phyloP scores from a whole-genome alignment of 768 basidiomycete genomes.

The Rhodotorula sphaerocarpa region DNA sequence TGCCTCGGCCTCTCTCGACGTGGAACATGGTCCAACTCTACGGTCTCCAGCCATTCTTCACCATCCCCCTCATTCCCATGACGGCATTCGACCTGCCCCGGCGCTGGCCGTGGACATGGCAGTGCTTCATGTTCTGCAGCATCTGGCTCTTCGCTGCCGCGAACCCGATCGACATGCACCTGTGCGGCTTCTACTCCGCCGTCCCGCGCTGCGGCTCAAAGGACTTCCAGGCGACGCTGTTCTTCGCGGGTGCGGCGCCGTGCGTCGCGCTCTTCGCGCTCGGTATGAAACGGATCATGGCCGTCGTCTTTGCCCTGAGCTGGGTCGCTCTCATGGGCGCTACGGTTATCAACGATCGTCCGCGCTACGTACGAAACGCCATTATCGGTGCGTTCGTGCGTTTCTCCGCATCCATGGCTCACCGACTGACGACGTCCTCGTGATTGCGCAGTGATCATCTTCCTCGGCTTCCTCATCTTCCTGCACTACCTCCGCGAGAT shows the following conservation, averaged over 20 bases:
- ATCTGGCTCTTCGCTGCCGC: constrained; percentile 9
- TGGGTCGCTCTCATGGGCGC: constrained; percentile 41
- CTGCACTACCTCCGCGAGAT: constrained; percentile 49
- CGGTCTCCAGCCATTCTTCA: constrained; percentile 52
- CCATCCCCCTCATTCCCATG: constrained; percentile 57
- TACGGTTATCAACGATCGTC: constrained; percentile 38
- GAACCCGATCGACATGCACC: constrained; percentile 34
- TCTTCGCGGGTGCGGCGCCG: constrained; percentile 41
- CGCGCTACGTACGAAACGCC: constrained; percentile 47
- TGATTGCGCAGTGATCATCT: constrained; percentile 59
- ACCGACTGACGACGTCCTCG: no score
- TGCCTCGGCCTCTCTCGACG: constrained; percentile 44
- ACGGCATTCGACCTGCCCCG: constrained; percentile 67
- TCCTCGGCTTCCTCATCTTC: constrained; percentile 71
- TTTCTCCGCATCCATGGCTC: no score
- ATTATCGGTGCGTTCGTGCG: constrained; percentile 38
- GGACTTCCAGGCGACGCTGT: constrained; percentile 40
- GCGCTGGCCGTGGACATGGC: constrained; percentile 55
- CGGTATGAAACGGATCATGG: constrained; percentile 41
- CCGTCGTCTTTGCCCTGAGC: constrained; percentile 38
- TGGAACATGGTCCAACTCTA: constrained; percentile 42
- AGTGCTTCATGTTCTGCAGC: constrained; percentile 49
- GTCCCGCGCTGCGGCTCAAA: constrained; percentile 39
- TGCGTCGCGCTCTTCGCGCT: constrained; percentile 44
- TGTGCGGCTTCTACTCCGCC: constrained; percentile 37